Conservation (phyloP, 106 monocot genomes). For the Dendrobium chrysotoxum region DNA sequence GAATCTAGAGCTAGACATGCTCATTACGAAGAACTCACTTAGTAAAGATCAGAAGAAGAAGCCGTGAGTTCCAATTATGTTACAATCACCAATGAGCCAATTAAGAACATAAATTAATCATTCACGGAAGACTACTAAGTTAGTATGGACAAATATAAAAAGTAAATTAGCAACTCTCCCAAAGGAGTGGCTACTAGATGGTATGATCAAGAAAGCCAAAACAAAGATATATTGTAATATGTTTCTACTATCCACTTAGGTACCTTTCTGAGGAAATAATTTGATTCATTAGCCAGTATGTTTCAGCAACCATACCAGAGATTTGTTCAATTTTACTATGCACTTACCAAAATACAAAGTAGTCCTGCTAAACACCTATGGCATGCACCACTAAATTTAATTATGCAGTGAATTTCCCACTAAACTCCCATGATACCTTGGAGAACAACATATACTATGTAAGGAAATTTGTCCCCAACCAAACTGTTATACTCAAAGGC, state of each 20-base stretch:
- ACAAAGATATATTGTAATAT: background rate
- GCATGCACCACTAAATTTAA: background rate
- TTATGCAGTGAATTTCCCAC: background rate
- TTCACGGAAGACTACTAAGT: background rate
- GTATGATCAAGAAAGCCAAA: background rate
- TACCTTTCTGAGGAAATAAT: background rate
- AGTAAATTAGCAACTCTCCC: background rate
- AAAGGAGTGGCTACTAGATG: background rate
- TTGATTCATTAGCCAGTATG: background rate
- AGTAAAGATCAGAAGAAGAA: too few relatives aligned
- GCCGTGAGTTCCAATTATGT: too few relatives aligned
- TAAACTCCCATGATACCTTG: background rate
- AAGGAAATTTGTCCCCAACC: background rate
- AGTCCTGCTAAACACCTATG: background rate
- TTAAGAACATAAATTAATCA: background rate
- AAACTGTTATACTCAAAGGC: background rate
- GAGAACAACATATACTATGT: background rate
- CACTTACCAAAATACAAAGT: background rate
- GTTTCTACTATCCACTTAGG: background rate
- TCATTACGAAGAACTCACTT: too few relatives aligned
- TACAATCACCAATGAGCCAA: background rate
- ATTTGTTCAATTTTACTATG: background rate
- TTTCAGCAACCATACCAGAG: background rate
- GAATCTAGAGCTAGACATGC: too few relatives aligned
- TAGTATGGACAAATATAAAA: background rate